phyloP scores from a whole-genome alignment of 2,329 filamentous ascomycete species.

The Parascedosporium putredinis region DNA sequence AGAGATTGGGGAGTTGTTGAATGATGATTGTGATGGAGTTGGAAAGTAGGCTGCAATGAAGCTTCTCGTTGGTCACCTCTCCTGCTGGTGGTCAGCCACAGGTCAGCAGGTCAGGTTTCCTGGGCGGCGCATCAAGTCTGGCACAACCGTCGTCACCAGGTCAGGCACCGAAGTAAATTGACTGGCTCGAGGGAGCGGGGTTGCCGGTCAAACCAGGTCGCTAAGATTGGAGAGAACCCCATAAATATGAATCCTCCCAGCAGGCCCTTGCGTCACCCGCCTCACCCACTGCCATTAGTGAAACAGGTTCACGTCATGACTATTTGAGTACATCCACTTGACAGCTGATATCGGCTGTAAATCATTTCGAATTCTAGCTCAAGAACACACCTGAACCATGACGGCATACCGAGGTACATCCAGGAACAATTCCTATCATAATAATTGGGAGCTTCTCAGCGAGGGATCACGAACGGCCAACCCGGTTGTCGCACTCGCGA shows the following conservation, averaged over 20 bases:
- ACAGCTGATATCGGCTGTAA: not conserved
- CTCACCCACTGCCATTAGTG: not conserved
- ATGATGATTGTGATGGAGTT: not conserved
- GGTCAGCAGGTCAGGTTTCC: not conserved
- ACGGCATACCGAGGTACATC: too few relatives aligned
- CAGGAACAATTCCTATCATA: too few relatives aligned
- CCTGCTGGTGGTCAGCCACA: not conserved
- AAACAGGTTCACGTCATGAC: not conserved
- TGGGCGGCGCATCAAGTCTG: too few relatives aligned
- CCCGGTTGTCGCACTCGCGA: too few relatives aligned
- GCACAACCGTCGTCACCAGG: constrained; percentile 1
- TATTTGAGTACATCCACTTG: not conserved
- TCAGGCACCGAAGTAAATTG: not conserved
- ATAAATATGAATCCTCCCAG: not conserved
- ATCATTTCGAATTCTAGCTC: not conserved
- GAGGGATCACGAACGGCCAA: too few relatives aligned
- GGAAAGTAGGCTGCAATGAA: not conserved
- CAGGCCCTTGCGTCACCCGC: not conserved
- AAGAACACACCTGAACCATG: too few relatives aligned
- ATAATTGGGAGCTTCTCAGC: too few relatives aligned
- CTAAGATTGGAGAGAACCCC: not conserved
- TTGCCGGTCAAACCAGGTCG: too few relatives aligned
- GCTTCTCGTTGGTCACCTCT: not conserved
- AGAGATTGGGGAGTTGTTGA: not conserved
- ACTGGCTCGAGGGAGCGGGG: not conserved